phyloP scores from a whole-genome alignment of 176 grass and related monocot species.

The Carex cristatella region DNA sequence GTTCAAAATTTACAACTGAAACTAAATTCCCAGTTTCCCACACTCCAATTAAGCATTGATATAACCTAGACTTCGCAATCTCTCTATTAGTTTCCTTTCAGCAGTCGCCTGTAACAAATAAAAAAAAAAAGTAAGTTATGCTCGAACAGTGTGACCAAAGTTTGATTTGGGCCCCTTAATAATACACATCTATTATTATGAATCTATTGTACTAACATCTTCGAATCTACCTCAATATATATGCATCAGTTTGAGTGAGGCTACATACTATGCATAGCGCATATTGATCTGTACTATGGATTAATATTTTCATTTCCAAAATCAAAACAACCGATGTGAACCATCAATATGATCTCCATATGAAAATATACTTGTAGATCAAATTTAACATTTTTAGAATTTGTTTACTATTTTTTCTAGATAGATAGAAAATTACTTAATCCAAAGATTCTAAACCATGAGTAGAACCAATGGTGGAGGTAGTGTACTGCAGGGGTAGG shows the following conservation, averaged over 20 bases:
- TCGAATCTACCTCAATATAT: background rate
- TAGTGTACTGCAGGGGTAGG: too few relatives aligned
- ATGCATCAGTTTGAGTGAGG: background rate
- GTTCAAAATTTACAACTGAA: background rate
- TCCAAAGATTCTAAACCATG: too few relatives aligned
- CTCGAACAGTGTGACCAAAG: background rate
- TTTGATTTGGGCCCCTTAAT: background rate
- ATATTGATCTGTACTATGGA: too few relatives aligned
- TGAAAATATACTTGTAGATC: too few relatives aligned
- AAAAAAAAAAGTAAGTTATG: background rate
- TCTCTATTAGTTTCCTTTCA: conserved; percentile 71
- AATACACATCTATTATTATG: background rate
- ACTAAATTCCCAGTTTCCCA: background rate
- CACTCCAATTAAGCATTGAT: background rate
- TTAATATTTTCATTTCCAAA: too few relatives aligned
- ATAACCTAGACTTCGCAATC: conserved; percentile 65
- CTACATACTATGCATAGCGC: too few relatives aligned
- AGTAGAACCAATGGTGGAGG: too few relatives aligned
- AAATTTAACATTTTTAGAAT: too few relatives aligned
- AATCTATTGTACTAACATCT: background rate
- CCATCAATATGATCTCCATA: too few relatives aligned
- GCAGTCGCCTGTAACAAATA: conserved; percentile 55
- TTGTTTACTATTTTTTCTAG: too few relatives aligned
- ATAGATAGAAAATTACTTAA: too few relatives aligned
- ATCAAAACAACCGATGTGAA: too few relatives aligned